Evolutionary conservation across 257 asterid genomes (phyloP).

Genomic region (Cordia subcordata): DNA sequence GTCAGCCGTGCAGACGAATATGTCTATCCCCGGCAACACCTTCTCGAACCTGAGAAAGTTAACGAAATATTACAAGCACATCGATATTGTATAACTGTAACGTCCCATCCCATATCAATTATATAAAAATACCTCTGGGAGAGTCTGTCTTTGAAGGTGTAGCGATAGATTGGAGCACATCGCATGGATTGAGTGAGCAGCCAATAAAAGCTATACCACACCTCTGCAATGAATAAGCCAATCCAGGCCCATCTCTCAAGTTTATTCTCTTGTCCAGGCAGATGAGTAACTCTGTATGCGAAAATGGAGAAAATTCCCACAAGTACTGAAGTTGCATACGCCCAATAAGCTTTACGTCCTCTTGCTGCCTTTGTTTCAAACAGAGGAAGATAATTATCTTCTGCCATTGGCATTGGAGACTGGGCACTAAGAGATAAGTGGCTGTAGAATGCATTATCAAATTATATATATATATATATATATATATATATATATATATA

Average conservation of each 20-base stretch:
- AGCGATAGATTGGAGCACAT: constrained; percentile 18
- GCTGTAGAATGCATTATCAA: too few relatives aligned
- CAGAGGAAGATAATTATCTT: constrained; percentile 14
- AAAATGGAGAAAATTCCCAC: constrained; percentile 11
- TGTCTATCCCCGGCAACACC: constrained; percentile 38
- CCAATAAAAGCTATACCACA: constrained; percentile 25
- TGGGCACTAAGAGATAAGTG: too few relatives aligned
- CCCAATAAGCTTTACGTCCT: constrained; percentile 15
- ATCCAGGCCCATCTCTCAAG: constrained; percentile 22
- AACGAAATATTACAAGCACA: constrained; percentile 13
- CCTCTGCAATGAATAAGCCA: constrained; percentile 21
- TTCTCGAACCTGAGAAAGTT: neutral
- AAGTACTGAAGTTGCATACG: constrained; percentile 15
- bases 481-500: too few relatives aligned
- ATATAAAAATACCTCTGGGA: constrained; percentile 16
- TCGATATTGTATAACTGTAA: too few relatives aligned
- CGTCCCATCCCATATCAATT: too few relatives aligned
- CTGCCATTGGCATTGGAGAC: too few relatives aligned
- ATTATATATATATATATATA: too few relatives aligned
- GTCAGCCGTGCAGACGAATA: constrained; percentile 51
- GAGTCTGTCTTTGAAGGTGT: constrained; percentile 31
- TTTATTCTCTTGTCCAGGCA: constrained; percentile 11
- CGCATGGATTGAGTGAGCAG: constrained; percentile 23
- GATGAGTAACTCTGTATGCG: constrained; percentile 17
- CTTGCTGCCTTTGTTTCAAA: constrained; percentile 23